phyloP scores from a whole-genome alignment of 2,329 filamentous ascomycete species.

The Didymosphaeria variabile region DNA sequence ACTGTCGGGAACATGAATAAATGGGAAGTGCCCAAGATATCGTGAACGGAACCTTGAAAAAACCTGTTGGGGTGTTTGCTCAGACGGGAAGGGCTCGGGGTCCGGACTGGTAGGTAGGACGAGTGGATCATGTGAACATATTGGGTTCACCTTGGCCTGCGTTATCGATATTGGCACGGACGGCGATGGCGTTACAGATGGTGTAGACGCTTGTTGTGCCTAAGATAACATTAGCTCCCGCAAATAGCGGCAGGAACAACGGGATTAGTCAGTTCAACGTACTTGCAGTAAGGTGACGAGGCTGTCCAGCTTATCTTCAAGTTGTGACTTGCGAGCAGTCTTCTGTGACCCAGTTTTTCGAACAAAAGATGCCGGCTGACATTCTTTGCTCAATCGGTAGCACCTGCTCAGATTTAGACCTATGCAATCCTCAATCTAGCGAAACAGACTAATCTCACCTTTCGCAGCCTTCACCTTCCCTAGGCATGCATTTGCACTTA shows the following conservation, averaged over 20 bases:
- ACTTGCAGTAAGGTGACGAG: constrained; percentile 40
- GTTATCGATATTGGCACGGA: not conserved
- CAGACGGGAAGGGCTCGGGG: not conserved
- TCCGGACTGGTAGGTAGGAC: not conserved
- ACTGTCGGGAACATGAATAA: constrained; percentile 18
- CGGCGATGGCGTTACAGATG: constrained; percentile 7
- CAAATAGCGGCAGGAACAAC: not conserved
- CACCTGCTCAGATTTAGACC: constrained; percentile 22
- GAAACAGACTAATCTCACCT: constrained; percentile 11
- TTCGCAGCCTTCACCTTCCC: constrained; percentile 20
- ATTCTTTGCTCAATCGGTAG: constrained; percentile 30
- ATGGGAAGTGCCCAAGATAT: constrained; percentile 25
- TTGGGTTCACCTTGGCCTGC: not conserved
- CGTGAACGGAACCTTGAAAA: constrained; percentile 21
- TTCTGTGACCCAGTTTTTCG: constrained; percentile 23
- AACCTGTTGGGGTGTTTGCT: constrained; percentile 13
- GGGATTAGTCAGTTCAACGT: not conserved
- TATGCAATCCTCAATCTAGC: not conserved
- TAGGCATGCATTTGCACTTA: constrained; percentile 22
- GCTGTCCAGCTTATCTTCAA: constrained; percentile 45
- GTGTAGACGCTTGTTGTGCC: constrained; percentile 11
- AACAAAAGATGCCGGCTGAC: constrained; percentile 21
- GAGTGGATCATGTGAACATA: not conserved
- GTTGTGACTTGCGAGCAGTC: constrained; percentile 21
- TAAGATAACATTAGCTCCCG: not conserved